Evolutionary conservation across 371 early-diverging fungal genomes (phyloP).

Genomic region (Mucor piriformis): DNA sequence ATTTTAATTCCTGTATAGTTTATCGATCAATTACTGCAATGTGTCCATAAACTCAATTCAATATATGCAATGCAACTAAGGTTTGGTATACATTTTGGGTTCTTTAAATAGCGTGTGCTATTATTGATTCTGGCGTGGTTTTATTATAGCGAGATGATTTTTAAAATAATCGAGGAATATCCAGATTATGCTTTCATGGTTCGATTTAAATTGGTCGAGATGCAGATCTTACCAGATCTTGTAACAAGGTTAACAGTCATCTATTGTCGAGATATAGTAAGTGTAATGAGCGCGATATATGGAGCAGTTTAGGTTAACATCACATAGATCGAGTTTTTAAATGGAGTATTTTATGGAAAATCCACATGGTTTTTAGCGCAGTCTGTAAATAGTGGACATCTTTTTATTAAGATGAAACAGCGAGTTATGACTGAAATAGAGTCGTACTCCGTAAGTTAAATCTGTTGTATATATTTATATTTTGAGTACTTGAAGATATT

Average conservation of each 20-base stretch:
- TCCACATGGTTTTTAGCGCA: slow-evolving; percentile 49
- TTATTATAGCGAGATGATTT: slow-evolving; percentile 41
- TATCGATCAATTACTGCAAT: slow-evolving; percentile 26
- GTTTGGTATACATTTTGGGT: slow-evolving; percentile 13
- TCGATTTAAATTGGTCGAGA: slow-evolving; percentile 37
- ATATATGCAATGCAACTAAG: slow-evolving; percentile 32
- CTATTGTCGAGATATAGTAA: slow-evolving; percentile 41
- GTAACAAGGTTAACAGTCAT: slow-evolving; percentile 39
- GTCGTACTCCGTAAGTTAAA: background rate
- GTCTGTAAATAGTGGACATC: slow-evolving; percentile 30
- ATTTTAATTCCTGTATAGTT: slow-evolving; percentile 15
- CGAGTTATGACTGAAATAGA: slow-evolving; percentile 32
- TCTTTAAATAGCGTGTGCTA: background rate
- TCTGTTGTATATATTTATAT: background rate
- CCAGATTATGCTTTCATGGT: slow-evolving; percentile 31
- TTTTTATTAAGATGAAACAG: slow-evolving; percentile 39
- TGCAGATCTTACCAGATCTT: slow-evolving; percentile 42
- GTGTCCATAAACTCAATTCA: slow-evolving; percentile 27
- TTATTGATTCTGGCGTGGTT: background rate
- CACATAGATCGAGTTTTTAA: slow-evolving; percentile 46
- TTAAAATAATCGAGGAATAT: slow-evolving; percentile 30
- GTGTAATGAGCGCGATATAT: background rate
- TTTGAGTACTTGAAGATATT: background rate
- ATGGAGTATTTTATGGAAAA: slow-evolving; percentile 35
- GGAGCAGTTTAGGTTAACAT: no score